Evolutionary conservation across 2,329 filamentous ascomycete genomes (phyloP), one percentile per base, ranked within the genome.

Genomic region (Colletotrichum sp.): DNA sequence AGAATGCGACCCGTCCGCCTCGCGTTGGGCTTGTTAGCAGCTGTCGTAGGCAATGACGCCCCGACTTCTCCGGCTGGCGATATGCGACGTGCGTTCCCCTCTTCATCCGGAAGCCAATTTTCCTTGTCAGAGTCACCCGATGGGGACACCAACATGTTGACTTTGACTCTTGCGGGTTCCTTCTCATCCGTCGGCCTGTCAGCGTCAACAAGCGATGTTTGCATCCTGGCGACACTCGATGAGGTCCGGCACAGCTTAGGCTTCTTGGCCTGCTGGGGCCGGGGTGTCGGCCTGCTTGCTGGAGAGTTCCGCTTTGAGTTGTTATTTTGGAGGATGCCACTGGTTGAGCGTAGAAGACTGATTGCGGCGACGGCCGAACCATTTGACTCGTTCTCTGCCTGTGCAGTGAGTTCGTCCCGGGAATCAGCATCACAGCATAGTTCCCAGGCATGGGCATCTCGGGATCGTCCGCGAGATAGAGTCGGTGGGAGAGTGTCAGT

Each of bases 371-470:
- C 91, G 70, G 95, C 95, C 57, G 94, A 96, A 26, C 95, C 95
- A 79, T 90, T 95, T 9, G 92, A 92, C 81, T 98, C 95, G 79
- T 95, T 93, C 85, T 96, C 94, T 12, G 95, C 94, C 79, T 95
- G 94, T n/a, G 91, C 91, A 26, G 93, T 96, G 71, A 98, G 87
- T 79, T 95, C 94, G 81, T 95, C 95, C 59, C 94, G 93, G 68
- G 91, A 87, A 79, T 97, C 95, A 9, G 93, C 93, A 82, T 98
- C 95, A 80, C 95, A 96, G 86, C 95, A 96, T 73, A 95, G 95
- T 81, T 98, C 95, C 96, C 96, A 98, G 8, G 94, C 95, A 67
- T 96, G 93, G 21, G 96, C 95, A 83, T 98, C 95, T 71, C 95
- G 93, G 73, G 96, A 98, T 72, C 96, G 91, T 71, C 95, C 95